These are phyloP conservation scores for Passalora sequoiae DNA, from an alignment of 2,329 filamentous ascomycete genomes.

Conservation along the genomic window DNA sequence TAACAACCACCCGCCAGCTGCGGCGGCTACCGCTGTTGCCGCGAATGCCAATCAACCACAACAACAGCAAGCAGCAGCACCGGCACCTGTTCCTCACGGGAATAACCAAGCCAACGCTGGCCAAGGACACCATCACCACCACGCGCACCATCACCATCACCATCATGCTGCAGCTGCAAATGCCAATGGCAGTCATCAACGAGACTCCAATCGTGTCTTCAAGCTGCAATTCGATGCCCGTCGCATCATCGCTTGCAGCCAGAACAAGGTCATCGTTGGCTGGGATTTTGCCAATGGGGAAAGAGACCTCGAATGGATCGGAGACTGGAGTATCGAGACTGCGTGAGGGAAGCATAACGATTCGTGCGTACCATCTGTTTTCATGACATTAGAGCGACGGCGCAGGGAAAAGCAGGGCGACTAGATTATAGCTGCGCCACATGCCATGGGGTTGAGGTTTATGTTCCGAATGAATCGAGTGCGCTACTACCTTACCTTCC, in stretches of 20 bases:
- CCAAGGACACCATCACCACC: conserved; percentile 21
- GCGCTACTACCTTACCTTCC: too few species aligned
- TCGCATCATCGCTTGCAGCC: conserved; percentile 89
- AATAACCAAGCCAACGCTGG: conserved; percentile 10
- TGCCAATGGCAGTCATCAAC: conserved; percentile 24
- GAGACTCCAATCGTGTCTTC: conserved; percentile 65
- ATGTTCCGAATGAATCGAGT: too few species aligned
- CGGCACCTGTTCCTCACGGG: conserved; percentile 17
- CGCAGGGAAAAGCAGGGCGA: too few species aligned
- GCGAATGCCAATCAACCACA: background rate
- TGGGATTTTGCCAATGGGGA: conserved; percentile 97
- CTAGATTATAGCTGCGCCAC: too few species aligned
- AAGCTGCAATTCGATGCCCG: conserved; percentile 94
- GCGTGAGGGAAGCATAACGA: conserved; percentile 17
- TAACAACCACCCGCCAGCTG: background rate
- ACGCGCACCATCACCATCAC: conserved; percentile 19
- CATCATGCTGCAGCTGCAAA: conserved; percentile 23
- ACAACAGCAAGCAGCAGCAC: conserved; percentile 23
- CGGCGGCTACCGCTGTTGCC: background rate
- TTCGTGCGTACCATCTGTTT: too few species aligned
- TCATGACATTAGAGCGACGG: too few species aligned
- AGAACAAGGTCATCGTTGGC: conserved; percentile 84
- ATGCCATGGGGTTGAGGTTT: too few species aligned
- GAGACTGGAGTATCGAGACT: conserved; percentile 32
- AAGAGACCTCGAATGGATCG: conserved; percentile 47